These are phyloP conservation scores for Inga laurina DNA, from an alignment of 306 rosid species.

Conservation along the genomic window DNA sequence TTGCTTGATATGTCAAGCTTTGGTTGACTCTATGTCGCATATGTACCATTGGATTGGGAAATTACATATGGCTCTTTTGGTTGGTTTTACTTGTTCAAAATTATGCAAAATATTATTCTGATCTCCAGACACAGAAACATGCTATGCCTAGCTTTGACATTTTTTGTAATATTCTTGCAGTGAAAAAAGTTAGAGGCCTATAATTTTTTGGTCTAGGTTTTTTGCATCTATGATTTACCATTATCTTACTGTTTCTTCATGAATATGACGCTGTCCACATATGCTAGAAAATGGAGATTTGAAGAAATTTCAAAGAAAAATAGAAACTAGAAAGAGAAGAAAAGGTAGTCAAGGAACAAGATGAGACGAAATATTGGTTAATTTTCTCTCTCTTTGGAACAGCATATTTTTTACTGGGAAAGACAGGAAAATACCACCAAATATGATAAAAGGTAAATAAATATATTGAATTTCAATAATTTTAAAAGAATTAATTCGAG, in stretches of 20 bases:
- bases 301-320: not conserved
- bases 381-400: too few species aligned
- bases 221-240: not conserved
- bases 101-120: slow-evolving; percentile 8
- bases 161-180: not conserved
- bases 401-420: too few species aligned
- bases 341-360: too few species aligned
- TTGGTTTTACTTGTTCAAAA: not conserved
- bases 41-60: not conserved
- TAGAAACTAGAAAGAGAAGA: too few species aligned
- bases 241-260: not conserved
- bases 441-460: too few species aligned
- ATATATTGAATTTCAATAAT: too few species aligned
- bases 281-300: not conserved
- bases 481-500: too few species aligned
- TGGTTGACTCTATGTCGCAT: slow-evolving; percentile 27
- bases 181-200: not conserved
- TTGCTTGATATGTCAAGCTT: slow-evolving; percentile 1
- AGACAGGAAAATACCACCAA: too few species aligned
- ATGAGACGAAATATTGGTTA: not conserved
- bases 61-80: not conserved
- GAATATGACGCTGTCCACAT: too few species aligned
- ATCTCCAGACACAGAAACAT: not conserved
- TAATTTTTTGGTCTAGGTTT: not conserved
- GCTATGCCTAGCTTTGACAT: not conserved